A percentile compares a stretch with the other conserved stretches of the same genome.
Conservation (phyloP, 805 yeast species). For the Grigorovia humatica region DNA sequence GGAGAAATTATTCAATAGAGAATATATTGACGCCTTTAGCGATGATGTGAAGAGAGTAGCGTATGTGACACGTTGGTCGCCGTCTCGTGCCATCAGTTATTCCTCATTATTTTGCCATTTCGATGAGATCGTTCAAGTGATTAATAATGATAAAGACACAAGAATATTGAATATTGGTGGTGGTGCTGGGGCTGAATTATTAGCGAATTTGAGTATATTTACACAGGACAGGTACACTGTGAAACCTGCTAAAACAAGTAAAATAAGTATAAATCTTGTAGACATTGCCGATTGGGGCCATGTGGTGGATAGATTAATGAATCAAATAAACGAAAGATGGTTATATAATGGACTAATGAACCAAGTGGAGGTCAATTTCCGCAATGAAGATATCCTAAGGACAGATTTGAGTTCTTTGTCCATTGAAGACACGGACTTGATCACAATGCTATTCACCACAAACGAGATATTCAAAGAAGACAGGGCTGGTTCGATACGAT, state of each 20-base stretch:
- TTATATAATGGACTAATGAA: slow-evolving; percentile 30
- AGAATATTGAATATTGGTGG: slow-evolving; percentile 66
- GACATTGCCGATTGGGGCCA: slow-evolving; percentile 74
- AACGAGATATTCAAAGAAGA: slow-evolving; percentile 74
- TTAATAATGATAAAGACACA: slow-evolving; percentile 10
- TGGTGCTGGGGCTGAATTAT: slow-evolving; percentile 81
- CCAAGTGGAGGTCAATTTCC: slow-evolving; percentile 27
- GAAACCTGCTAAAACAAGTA: slow-evolving; percentile 20
- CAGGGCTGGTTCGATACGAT: slow-evolving; percentile 46
- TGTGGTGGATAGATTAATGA: slow-evolving; percentile 38
- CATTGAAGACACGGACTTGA: slow-evolving; percentile 33
- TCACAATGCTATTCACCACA: slow-evolving; percentile 75
- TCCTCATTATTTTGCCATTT: slow-evolving; percentile 52
- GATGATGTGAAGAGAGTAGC: slow-evolving; percentile 56
- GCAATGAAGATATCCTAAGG: slow-evolving; percentile 30
- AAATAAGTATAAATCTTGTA: slow-evolving; percentile 41
- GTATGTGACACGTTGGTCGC: slow-evolving; percentile 78
- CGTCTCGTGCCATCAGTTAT: slow-evolving; percentile 70
- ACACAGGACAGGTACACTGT: slow-evolving; percentile 9
- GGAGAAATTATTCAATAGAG: slow-evolving; percentile 55
- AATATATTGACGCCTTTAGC: slow-evolving; percentile 61
- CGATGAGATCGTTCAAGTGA: slow-evolving; percentile 19
- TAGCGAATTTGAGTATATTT: slow-evolving; percentile 50
- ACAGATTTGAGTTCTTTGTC: slow-evolving; percentile 18
- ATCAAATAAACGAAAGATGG: slow-evolving; percentile 44